A percentile compares a stretch with the other conserved stretches of the same genome.
phyloP scores from a whole-genome alignment of 495 filamentous ascomycete species.

The Neurospora sp. region DNA sequence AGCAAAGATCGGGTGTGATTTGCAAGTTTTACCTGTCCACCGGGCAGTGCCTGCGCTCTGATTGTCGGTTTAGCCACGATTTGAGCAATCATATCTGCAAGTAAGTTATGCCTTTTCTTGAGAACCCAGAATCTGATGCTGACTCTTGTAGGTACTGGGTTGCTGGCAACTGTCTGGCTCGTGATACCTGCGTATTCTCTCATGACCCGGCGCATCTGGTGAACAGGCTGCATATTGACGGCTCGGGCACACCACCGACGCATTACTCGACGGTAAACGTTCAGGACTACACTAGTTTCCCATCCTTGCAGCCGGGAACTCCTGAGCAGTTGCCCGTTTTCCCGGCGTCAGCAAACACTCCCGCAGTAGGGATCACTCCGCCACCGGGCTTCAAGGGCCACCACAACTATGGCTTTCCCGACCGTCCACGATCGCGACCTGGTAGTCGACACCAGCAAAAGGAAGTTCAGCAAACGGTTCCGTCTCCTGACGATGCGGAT shows the following conservation, averaged over 20 bases:
- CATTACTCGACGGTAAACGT: constrained; percentile 63
- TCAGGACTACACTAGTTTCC: constrained; percentile 85
- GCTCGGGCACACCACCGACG: constrained; percentile 49
- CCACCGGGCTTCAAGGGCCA: constrained; percentile 52
- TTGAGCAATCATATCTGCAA: constrained; percentile 95
- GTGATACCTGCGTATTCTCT: constrained; percentile 91
- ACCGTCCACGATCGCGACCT: constrained; percentile 72
- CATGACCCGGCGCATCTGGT: constrained; percentile 84
- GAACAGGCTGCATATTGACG: constrained; percentile 54
- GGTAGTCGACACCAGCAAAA: constrained; percentile 76
- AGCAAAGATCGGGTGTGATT: constrained; percentile 69
- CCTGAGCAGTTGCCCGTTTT: constrained; percentile 49
- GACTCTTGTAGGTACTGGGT: constrained; percentile 71
- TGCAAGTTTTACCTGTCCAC: constrained; percentile 94
- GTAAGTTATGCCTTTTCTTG: constrained; percentile 44
- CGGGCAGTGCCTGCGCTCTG: constrained; percentile 84
- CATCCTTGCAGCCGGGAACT: constrained; percentile 55
- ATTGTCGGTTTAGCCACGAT: constrained; percentile 96
- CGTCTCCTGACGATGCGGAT: constrained; percentile 83
- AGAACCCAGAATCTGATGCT: constrained; percentile 11
- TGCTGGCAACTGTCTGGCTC: constrained; percentile 91
- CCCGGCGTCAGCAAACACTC: constrained; percentile 43
- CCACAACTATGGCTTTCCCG: constrained; percentile 34
- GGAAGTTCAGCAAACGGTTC: constrained; percentile 54
- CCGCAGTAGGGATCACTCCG: constrained; percentile 41